Conservation (phyloP, 1,139 yeast species). For the Barnettozyma hawaiiensis region DNA sequence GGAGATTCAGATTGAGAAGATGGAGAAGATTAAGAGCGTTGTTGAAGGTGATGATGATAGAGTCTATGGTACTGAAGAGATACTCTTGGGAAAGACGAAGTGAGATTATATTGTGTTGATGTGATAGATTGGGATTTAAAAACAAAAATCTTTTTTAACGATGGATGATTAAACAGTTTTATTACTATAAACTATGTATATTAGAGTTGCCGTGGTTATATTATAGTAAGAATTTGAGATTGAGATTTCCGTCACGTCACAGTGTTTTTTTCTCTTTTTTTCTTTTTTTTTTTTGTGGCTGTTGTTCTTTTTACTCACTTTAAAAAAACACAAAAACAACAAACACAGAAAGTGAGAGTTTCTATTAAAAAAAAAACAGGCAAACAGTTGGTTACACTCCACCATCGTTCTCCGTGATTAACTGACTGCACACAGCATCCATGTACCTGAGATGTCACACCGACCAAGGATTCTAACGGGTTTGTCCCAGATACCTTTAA, state of each 20-base stretch:
- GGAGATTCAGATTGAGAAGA: slow-evolving; percentile 65
- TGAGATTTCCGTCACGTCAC: too few relatives aligned
- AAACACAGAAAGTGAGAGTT: too few relatives aligned
- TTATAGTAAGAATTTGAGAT: not conserved
- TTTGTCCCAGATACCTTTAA: slow-evolving; percentile 3
- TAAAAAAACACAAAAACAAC: not conserved
- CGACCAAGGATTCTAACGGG: slow-evolving; percentile 4
- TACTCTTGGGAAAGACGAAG: slow-evolving; percentile 3
- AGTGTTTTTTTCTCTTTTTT: not conserved
- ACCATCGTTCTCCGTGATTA: too few relatives aligned
- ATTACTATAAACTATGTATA: too few relatives aligned
- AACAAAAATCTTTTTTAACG: slow-evolving; percentile 1
- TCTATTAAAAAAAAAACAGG: too few relatives aligned
- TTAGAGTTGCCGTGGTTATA: not conserved
- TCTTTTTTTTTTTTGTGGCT: not conserved
- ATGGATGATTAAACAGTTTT: not conserved
- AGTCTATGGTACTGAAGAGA: slow-evolving; percentile 41
- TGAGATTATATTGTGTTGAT: too few relatives aligned
- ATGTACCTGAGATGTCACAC: not conserved
- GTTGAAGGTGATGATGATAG: slow-evolving; percentile 71
- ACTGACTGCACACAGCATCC: not conserved
- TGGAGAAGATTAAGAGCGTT: slow-evolving; percentile 73
- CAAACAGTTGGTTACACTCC: too few relatives aligned
- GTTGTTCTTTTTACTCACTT: not conserved
- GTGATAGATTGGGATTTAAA: not conserved